phyloP scores from a whole-genome alignment of 805 yeast genomes.

The Cyberlindnera nakhonratchasimensis region DNA sequence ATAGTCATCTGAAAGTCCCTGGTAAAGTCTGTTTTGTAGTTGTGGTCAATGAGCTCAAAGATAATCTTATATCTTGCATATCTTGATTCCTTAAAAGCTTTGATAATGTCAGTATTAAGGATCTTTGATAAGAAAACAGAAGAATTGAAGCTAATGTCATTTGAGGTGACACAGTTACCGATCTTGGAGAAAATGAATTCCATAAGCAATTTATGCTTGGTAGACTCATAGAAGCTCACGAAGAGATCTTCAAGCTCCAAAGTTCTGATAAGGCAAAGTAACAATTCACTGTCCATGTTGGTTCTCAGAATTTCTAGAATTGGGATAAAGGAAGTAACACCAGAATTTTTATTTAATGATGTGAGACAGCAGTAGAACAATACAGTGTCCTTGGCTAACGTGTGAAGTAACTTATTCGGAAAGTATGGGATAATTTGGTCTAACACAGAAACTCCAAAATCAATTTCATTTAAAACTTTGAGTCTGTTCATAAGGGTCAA shows the following conservation, averaged over 20 bases:
- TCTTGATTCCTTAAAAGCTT: conserved; percentile 16
- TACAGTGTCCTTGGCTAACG: conserved; percentile 12
- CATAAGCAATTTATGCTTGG: conserved; percentile 1
- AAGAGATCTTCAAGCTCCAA: conserved; percentile 11
- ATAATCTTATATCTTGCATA: conserved; percentile 23
- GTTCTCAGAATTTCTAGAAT: conserved; percentile 9
- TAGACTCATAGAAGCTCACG: conserved; percentile 3
- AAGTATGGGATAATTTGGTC: conserved; percentile 19
- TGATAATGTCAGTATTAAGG: conserved; percentile 15
- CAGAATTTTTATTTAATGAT: not conserved
- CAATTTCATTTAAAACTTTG: conserved; percentile 3
- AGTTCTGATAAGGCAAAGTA: conserved; percentile 10
- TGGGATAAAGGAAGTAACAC: conserved; percentile 2
- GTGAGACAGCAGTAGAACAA: conserved; percentile 7
- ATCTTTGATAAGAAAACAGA: conserved; percentile 4
- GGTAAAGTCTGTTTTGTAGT: conserved; percentile 19
- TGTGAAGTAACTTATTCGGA: conserved; percentile 12
- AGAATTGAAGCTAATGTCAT: not conserved
- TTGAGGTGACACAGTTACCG: not conserved
- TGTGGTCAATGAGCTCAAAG: conserved; percentile 28
- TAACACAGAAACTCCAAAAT: conserved; percentile 10
- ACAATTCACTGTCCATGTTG: conserved; percentile 13
- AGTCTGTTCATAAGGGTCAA: conserved; percentile 21
- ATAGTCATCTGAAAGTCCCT: conserved; percentile 20
- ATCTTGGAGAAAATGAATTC: conserved; percentile 19